Conservation (phyloP, 192 early-diverging fungal species). For the Chytriomyces hyalinus region DNA sequence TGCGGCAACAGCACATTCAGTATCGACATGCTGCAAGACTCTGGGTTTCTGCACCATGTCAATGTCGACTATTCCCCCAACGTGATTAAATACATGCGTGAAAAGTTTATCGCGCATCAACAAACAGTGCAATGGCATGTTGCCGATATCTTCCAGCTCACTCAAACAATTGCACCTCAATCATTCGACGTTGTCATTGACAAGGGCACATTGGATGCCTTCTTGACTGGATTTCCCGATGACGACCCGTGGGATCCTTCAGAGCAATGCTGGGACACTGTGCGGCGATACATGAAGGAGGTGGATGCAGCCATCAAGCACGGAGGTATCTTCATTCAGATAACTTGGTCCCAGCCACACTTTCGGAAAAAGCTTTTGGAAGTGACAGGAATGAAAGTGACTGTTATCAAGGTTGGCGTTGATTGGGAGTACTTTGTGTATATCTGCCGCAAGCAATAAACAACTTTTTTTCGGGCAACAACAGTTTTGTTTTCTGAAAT, state of each 20-base stretch:
- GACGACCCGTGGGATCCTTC: conserved; percentile 89
- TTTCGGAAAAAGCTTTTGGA: conserved; percentile 78
- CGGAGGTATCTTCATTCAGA: conserved; percentile 82
- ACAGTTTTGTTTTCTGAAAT: no score
- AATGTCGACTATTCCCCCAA: conserved; percentile 83
- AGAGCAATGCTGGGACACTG: conserved; percentile 67
- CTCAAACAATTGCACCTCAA: conserved; percentile 28
- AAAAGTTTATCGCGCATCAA: conserved; percentile 50
- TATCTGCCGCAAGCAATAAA: conserved; percentile 7
- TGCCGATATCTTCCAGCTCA: conserved; percentile 73
- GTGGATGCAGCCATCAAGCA: conserved; percentile 76
- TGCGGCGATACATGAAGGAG: conserved; percentile 75
- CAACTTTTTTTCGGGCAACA: not conserved
- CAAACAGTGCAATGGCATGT: conserved; percentile 60
- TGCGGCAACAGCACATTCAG: conserved; percentile 77
- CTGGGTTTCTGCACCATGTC: conserved; percentile 32
- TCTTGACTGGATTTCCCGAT: conserved; percentile 68
- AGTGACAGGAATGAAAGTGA: conserved; percentile 51
- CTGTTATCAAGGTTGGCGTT: conserved; percentile 60
- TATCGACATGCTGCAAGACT: conserved; percentile 34
- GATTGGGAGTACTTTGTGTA: conserved; percentile 44
- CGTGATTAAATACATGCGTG: conserved; percentile 79
- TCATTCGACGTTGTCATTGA: conserved; percentile 81
- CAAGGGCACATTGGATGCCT: conserved; percentile 91
- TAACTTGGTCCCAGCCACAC: conserved; percentile 91